Evolutionary conservation across 2,329 filamentous ascomycete species (phyloP), one percentile per base, ranked within the genome.

Genomic region (Microthyrium microscopicum): DNA sequence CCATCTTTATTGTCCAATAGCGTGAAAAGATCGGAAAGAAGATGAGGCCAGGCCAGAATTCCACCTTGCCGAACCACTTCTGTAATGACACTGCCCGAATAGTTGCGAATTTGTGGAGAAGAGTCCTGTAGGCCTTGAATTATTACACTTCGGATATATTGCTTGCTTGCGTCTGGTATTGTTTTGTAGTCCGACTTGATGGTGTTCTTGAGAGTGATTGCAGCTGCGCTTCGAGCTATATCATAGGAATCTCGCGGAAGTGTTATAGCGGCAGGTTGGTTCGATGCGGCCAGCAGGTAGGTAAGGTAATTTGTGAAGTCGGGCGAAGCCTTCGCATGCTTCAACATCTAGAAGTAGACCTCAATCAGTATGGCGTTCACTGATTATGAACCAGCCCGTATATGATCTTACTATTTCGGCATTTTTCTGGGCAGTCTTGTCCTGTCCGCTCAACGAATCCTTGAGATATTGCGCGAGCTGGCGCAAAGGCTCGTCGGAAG

Each of bases 291-390:
- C 56, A 92, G 82, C 41, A 98, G 70, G 56, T 80, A 94, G 45
- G 82, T 80, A 28, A 98, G 74, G 56, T 98, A 98, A 60, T 95
- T 95, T 63, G 91, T 87, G 63, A 94, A 81, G 54, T 95, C 87
- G 31, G 85, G 85, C 8, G 81, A 89, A 33, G 66, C 61, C 53
- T 82, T 91, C 40, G 87, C 89, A 60, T 92, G 80, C 43, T 73
- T 67, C 46, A 98, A 80, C 82, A 95, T 91, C 89, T 95, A 19
- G 20, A 22, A 32, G 36, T 21, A 17, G 24, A 20, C 20, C 19
- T 19, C 29, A 15, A 37, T 24, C 35, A 18, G 19, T 9, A 25
- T 6, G 12, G 3, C 17, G 15, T 22, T 27, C n/a, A n/a, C n/a
- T n/a, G n/a, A n/a, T n/a, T 26, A 25, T 24, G 34, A 34, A n/a